Evolutionary conservation across 176 grass and related monocot species (phyloP).

Genomic region (sorghum (Sorghum bicolor)): DNA sequence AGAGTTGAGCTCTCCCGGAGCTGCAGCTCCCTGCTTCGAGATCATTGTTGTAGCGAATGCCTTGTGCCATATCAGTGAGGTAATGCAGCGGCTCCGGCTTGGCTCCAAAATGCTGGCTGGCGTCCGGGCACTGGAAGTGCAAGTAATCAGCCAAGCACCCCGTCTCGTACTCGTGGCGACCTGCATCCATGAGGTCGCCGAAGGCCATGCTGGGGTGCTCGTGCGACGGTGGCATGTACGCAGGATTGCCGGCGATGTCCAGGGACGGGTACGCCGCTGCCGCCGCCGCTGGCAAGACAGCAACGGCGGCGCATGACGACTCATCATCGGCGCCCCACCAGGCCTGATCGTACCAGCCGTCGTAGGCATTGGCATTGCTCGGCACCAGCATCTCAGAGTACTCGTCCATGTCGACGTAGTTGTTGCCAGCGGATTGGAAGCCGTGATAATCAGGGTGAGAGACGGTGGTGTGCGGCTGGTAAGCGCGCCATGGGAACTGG

Average conservation of each 20-base stretch:
- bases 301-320: neutral
- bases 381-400: neutral
- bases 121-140: neutral
- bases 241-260: neutral
- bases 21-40: neutral
- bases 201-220: neutral
- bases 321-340: neutral
- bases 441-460: neutral
- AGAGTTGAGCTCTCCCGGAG: neutral
- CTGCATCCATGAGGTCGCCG: neutral
- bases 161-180: neutral
- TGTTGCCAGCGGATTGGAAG: neutral
- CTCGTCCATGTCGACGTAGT: neutral
- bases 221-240: neutral
- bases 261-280: neutral
- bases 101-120: neutral
- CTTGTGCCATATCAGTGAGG: neutral
- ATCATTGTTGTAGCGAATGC: neutral
- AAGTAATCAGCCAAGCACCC: neutral
- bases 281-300: neutral
- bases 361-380: neutral
- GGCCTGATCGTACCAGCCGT: neutral
- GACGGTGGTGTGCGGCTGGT: neutral
- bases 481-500: neutral
- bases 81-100: neutral